These are phyloP conservation scores for Eimeria praecox DNA, from an alignment of 169 alveolate genomes.

Conservation along the genomic window DNA sequence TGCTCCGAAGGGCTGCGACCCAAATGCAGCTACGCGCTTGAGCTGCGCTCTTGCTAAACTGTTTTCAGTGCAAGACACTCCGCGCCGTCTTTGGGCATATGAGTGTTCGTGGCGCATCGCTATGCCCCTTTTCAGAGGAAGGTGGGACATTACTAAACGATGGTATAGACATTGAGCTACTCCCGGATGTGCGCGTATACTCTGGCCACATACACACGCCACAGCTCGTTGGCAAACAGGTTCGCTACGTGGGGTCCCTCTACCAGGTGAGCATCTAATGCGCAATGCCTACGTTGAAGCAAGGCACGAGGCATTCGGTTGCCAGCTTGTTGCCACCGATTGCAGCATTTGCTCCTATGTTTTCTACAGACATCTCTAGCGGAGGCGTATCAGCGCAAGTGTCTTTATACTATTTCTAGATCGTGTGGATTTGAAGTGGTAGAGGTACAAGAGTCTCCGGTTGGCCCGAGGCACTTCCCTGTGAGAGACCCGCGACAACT, in stretches of 20 bases:
- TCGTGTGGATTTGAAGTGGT: conserved; percentile 42
- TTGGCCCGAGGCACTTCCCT: conserved; percentile 74
- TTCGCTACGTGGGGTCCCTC: conserved; percentile 71
- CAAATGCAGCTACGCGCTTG: not conserved
- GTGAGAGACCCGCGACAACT: conserved; percentile 45
- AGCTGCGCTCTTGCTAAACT: not conserved
- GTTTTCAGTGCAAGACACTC: conserved; percentile 65
- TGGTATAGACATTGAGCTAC: conserved; percentile 42
- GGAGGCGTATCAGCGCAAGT: conserved; percentile 73
- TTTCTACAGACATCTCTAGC: conserved; percentile 56
- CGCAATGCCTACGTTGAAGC: not conserved
- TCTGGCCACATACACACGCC: conserved; percentile 73
- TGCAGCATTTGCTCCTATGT: not conserved
- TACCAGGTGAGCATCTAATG: conserved; percentile 32
- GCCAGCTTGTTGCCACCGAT: not conserved
- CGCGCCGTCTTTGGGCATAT: conserved; percentile 77
- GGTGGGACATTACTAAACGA: not conserved
- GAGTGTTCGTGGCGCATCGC: conserved; percentile 54
- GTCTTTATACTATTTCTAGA: conserved; percentile 49
- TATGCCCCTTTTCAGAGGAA: conserved; percentile 20
- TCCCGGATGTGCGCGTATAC: conserved; percentile 68
- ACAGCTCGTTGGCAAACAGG: conserved; percentile 72
- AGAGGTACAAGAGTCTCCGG: conserved; percentile 57
- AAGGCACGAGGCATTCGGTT: not conserved
- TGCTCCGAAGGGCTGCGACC: not conserved